Conservation (phyloP, 306 rosid species). For the Coriaria nepalensis region DNA sequence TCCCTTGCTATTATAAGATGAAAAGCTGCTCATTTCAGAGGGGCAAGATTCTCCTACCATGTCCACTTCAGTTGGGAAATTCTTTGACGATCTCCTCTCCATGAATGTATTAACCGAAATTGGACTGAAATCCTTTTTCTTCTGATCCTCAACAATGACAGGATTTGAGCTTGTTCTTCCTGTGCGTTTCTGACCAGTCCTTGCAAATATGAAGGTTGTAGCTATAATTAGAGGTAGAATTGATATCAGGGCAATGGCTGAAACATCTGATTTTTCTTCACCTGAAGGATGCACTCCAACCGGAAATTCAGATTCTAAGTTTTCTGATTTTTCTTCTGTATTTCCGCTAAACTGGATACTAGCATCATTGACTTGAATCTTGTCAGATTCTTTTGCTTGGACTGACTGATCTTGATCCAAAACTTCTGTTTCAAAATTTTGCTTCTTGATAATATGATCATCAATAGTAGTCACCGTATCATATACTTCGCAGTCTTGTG, state of each 20-base stretch:
- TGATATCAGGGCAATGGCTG: slow-evolving; percentile 17
- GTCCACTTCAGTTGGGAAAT: slow-evolving; percentile 22
- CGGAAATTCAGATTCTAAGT: neutral
- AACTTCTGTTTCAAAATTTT: too few species aligned
- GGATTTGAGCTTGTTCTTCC: slow-evolving; percentile 11
- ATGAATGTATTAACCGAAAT: slow-evolving; percentile 10
- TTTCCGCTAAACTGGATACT: too few species aligned
- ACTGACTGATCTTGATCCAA: too few species aligned
- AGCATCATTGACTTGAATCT: too few species aligned
- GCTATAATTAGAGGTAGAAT: slow-evolving; percentile 26
- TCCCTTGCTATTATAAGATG: slow-evolving; percentile 13
- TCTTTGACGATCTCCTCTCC: slow-evolving; percentile 6
- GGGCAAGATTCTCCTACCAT: slow-evolving; percentile 35
- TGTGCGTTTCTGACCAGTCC: slow-evolving; percentile 8
- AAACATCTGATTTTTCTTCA: neutral
- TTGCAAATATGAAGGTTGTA: slow-evolving; percentile 18
- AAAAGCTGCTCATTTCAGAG: slow-evolving; percentile 61
- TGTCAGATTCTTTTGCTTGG: too few species aligned
- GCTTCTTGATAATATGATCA: too few species aligned
- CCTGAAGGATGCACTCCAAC: neutral
- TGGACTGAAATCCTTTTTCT: slow-evolving; percentile 15
- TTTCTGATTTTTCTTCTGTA: neutral
- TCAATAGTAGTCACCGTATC: neutral
- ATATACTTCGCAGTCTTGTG: neutral
- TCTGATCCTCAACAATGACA: slow-evolving; percentile 8